These are phyloP conservation scores for Leucoagaricus sp. DNA, from an alignment of 1,284 basidiomycete genomes.

Conservation along the genomic window DNA sequence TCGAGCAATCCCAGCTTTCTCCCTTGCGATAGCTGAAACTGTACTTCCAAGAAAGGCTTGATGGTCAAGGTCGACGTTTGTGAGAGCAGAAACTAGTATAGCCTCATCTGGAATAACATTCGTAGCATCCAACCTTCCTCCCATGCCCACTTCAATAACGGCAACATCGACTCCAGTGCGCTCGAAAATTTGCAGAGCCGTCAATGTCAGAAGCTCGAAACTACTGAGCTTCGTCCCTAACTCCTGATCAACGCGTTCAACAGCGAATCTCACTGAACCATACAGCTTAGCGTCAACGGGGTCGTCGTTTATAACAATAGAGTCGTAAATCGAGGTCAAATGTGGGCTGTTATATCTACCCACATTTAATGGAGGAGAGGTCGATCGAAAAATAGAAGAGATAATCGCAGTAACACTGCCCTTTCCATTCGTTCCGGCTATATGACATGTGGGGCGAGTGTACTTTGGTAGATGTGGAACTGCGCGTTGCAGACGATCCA, in stretches of 20 bases:
- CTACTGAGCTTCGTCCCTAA: constrained; percentile 56
- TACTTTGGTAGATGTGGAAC: constrained; percentile 64
- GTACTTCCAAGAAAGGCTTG: constrained; percentile 86
- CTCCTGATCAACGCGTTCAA: constrained; percentile 53
- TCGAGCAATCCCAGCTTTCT: constrained; percentile 87
- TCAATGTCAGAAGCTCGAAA: constrained; percentile 87
- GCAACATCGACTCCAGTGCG: constrained; percentile 72
- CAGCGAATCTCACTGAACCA: constrained; percentile 43
- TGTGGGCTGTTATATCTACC: constrained; percentile 96
- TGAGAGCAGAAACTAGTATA: constrained; percentile 80
- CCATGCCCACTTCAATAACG: constrained; percentile 95
- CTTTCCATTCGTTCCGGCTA: constrained; percentile 98
- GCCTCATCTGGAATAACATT: constrained; percentile 78
- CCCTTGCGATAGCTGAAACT: constrained; percentile 72
- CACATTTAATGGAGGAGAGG: constrained; percentile 52
- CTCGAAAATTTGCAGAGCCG: constrained; percentile 77
- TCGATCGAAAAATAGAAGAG: constrained; percentile 69
- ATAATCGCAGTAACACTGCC: constrained; percentile 89
- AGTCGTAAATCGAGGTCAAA: constrained; percentile 79
- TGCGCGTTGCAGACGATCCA: constrained; percentile 69
- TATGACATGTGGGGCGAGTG: constrained; percentile 84
- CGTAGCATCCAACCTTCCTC: constrained; percentile 91
- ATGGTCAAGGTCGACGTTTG: constrained; percentile 91
- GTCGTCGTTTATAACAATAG: constrained; percentile 67
- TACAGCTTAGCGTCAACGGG: constrained; percentile 59